phyloP scores from a whole-genome alignment of 2,329 filamentous ascomycete genomes.

The Venturia oleaginea region DNA sequence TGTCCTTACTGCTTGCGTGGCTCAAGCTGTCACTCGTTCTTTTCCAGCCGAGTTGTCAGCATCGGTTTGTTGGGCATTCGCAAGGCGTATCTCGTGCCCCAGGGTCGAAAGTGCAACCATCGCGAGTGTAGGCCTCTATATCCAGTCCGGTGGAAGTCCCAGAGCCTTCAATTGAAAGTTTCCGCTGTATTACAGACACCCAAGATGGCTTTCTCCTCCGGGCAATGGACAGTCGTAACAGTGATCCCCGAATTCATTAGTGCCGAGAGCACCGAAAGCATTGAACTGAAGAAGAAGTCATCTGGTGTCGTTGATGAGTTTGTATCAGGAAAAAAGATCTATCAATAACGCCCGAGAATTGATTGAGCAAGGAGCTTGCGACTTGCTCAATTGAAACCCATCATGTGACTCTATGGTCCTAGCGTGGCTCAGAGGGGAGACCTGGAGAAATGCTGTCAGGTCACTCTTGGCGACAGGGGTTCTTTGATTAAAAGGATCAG shows the following conservation, averaged over 20 bases:
- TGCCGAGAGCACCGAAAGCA: slow-evolving; percentile 59
- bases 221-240: slow-evolving; percentile 65
- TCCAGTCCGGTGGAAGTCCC: slow-evolving; percentile 59
- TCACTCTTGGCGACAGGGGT: too few relatives aligned
- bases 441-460: too few relatives aligned
- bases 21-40: slow-evolving; percentile 53
- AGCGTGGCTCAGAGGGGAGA: too few relatives aligned
- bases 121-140: slow-evolving; percentile 58
- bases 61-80: slow-evolving; percentile 45
- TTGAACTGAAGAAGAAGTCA: too few relatives aligned
- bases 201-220: slow-evolving; percentile 53
- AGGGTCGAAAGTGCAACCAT: slow-evolving; percentile 54
- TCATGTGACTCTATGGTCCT: too few relatives aligned
- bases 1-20: slow-evolving; percentile 44
- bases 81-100: slow-evolving; percentile 60
- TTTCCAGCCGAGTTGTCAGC: slow-evolving; percentile 60
- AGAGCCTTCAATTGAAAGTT: slow-evolving; percentile 59
- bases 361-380: too few relatives aligned
- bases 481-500: too few relatives aligned
- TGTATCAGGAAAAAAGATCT: too few relatives aligned
- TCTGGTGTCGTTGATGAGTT: too few relatives aligned
- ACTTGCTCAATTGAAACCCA: too few relatives aligned
- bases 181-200: slow-evolving; percentile 60
- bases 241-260: slow-evolving; percentile 62
- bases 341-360: too few relatives aligned